Evolutionary conservation across 2,329 filamentous ascomycete genomes (phyloP), one percentile per base, ranked within the genome.

Genomic region (Cladophialophora psammophila): DNA sequence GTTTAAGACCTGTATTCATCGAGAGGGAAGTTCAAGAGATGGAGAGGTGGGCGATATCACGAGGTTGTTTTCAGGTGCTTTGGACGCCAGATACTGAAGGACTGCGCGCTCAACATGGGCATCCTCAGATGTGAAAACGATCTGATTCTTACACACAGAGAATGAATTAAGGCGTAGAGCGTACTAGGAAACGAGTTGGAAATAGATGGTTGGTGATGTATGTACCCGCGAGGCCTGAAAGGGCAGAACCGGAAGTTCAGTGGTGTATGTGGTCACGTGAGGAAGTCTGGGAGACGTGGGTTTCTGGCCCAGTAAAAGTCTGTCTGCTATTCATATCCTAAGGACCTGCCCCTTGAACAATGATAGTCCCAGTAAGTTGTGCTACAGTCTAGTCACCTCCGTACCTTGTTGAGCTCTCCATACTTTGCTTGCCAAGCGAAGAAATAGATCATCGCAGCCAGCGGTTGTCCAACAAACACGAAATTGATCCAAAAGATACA

Each of bases 391-490:
- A 35, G 35, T 40, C 48, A 61, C 18, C 9, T 36, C 20, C 9
- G 18, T 10, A 42, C 48, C 48, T 35, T 54, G 18, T 45, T 92
- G 26, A 94, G 90, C 74, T 90, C 93, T 12, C 95, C 95, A 77
- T 97, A 97, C 82, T 98, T 98, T 63, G 93, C 93, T 80, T 98
- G 94, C 94, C 95, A 99, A 1, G 94, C 94, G 77, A 98, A 98
- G 78, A 97, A 99, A 78, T 99, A 99, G 77, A 96, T 84, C 67
- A 99, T 82, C 0, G 93, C 94, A 1, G 93, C 95, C 73, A 98
- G 87, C 0, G 95, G 95, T 82, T 99, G 95, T 3, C 95, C 95
- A 12, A 99, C 91, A 2, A 98, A 87, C 71, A 94, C 97, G 76
- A 99, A 99, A 12, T 91, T 94, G 20, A 97, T 85, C 95, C 95